These are phyloP conservation scores for Centrapalus pauciflorus DNA, from an alignment of 129 eudicot genomes.

Conservation along the genomic window DNA sequence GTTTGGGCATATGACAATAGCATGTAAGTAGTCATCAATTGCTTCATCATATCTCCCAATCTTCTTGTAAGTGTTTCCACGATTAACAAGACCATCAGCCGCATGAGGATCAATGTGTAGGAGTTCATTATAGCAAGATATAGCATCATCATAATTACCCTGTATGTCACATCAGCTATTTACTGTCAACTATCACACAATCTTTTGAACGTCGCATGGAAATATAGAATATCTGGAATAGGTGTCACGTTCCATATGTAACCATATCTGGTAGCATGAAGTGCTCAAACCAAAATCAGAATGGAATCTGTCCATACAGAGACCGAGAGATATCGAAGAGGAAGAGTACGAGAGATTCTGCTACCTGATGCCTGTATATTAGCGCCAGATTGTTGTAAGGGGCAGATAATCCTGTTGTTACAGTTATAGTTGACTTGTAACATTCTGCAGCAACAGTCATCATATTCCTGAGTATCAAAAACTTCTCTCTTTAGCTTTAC, in stretches of 20 bases:
- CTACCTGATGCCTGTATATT: conserved; percentile 94
- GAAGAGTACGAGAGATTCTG: not conserved
- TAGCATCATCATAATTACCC: conserved; percentile 74
- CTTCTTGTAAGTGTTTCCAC: conserved; percentile 70
- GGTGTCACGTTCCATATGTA: not conserved
- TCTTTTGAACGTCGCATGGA: not conserved
- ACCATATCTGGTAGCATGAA: not conserved
- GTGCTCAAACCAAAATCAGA: too few relatives aligned
- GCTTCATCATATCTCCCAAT: conserved; percentile 74
- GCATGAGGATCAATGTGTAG: conserved; percentile 71
- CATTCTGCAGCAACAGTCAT: conserved; percentile 83
- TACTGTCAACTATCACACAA: not conserved
- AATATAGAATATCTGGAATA: not conserved
- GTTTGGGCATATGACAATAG: conserved; percentile 54
- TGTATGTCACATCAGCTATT: conserved; percentile 16
- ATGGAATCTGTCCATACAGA: too few relatives aligned
- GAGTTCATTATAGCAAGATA: conserved; percentile 70
- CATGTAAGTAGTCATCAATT: conserved; percentile 65
- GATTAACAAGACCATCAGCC: conserved; percentile 67
- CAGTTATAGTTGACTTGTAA: conserved; percentile 78
- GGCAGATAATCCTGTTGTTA: conserved; percentile 92
- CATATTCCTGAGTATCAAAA: conserved; percentile 73
- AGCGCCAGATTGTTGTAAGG: conserved; percentile 94
- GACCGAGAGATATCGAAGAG: not conserved
- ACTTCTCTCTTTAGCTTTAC: conserved; percentile 7